These are phyloP conservation scores for Rhizopus stolonifer DNA, from an alignment of 371 early-diverging fungal species.

Conservation along the genomic window DNA sequence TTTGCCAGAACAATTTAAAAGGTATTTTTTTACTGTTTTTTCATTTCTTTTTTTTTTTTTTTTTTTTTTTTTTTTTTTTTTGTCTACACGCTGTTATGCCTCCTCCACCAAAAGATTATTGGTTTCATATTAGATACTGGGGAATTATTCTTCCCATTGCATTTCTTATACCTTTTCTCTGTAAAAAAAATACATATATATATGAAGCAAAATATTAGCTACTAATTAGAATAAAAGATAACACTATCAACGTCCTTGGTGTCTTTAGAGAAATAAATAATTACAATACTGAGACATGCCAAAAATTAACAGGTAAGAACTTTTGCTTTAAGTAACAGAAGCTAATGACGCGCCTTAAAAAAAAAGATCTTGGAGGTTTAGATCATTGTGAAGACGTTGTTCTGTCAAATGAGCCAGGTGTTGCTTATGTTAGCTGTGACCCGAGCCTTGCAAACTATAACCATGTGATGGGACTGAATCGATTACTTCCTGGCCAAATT, in stretches of 20 bases:
- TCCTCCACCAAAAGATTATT: conserved; percentile 15
- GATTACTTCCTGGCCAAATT: conserved; percentile 5
- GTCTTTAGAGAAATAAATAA: conserved; percentile 3
- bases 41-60: not conserved
- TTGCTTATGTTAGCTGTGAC: conserved; percentile 36
- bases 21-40: not conserved
- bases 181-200: conserved; percentile 4
- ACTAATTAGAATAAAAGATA: not conserved
- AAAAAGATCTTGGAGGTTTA: conserved; percentile 28
- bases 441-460: conserved; percentile 28
- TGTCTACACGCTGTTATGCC: not conserved
- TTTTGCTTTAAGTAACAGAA: no score
- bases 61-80: conserved; percentile 3
- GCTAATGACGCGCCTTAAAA: no score
- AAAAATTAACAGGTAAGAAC: conserved; percentile 21
- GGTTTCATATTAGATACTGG: conserved; percentile 26
- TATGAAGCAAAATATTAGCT: not conserved
- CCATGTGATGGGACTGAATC: conserved; percentile 26
- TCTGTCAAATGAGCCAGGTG: conserved; percentile 20
- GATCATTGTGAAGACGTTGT: conserved; percentile 36
- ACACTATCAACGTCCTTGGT: conserved; percentile 3
- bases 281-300: conserved; percentile 15
- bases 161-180: conserved; percentile 10
- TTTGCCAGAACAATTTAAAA: not conserved
- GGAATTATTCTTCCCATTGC: conserved; percentile 11